Percentiles rank a stretch among this genome's conserved stretches.
phyloP scores from a whole-genome alignment of 2,329 filamentous ascomycete genomes.

The Cladobotryum mycophilum region DNA sequence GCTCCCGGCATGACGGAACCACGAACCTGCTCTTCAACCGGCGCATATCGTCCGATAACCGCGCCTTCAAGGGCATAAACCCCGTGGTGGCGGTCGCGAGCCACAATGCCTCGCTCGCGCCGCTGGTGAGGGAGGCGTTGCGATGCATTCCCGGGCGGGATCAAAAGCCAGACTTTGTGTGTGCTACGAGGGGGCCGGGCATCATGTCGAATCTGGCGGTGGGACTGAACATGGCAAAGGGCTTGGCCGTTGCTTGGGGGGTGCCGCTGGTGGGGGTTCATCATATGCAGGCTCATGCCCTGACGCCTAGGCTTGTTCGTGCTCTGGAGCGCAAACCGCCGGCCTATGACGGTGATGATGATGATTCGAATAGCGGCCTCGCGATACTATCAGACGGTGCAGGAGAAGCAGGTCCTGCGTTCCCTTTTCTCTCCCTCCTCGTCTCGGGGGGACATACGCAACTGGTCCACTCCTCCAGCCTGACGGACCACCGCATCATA shows the following conservation, averaged over 20 bases:
- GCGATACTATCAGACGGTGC: not conserved
- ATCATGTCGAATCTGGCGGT: slow-evolving; percentile 74
- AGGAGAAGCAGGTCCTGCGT: slow-evolving; percentile 43
- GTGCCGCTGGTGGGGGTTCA: slow-evolving; percentile 81
- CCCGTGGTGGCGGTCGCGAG: slow-evolving; percentile 68
- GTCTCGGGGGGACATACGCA: slow-evolving; percentile 91
- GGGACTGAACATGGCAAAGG: slow-evolving; percentile 81
- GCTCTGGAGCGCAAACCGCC: slow-evolving; percentile 31
- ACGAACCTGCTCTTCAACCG: slow-evolving; percentile 69
- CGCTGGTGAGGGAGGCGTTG: slow-evolving; percentile 61
- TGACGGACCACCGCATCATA: slow-evolving; percentile 66
- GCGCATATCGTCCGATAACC: slow-evolving; percentile 76
- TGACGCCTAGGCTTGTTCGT: slow-evolving; percentile 73
- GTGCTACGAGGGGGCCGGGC: slow-evolving; percentile 83
- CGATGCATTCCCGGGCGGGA: slow-evolving; percentile 36
- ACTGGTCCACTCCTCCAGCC: slow-evolving; percentile 64
- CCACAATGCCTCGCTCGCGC: slow-evolving; percentile 65
- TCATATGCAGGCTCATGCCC: slow-evolving; percentile 94
- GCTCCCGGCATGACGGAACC: slow-evolving; percentile 26
- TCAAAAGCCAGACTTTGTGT: slow-evolving; percentile 70
- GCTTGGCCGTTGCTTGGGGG: slow-evolving; percentile 74
- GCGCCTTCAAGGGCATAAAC: slow-evolving; percentile 69
- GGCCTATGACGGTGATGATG: not conserved
- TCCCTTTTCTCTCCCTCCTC: slow-evolving; percentile 83
- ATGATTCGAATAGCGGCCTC: not conserved